Conservation (phyloP, 2,329 filamentous ascomycete species). For the Ophiocordyceps sinensis region DNA sequence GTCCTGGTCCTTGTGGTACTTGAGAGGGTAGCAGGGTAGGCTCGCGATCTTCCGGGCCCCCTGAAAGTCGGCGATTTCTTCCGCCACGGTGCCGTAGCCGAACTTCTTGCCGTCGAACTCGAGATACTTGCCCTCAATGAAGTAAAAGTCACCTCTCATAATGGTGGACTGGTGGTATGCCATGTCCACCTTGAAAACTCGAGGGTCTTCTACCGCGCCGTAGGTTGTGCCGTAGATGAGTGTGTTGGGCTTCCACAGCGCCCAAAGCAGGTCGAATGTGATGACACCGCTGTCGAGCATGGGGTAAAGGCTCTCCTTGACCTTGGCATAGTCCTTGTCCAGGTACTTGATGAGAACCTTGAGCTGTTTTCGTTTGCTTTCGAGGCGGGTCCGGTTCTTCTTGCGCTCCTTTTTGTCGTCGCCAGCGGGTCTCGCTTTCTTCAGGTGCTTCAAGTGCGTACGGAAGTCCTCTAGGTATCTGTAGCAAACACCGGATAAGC, state of each 20-base stretch:
- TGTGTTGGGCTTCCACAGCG: conserved; percentile 75
- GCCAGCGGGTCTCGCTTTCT: conserved; percentile 34
- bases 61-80: conserved; percentile 61
- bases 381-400: conserved; percentile 43
- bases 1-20: conserved; percentile 62
- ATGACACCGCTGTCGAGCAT: conserved; percentile 72
- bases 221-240: conserved; percentile 68
- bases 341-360: conserved; percentile 63
- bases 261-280: conserved; percentile 81
- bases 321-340: conserved; percentile 66
- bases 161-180: conserved; percentile 56
- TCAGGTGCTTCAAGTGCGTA: conserved; percentile 47
- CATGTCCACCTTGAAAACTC: conserved; percentile 69
- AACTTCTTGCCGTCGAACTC: conserved; percentile 83
- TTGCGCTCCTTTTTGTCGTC: conserved; percentile 41
- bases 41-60: conserved; percentile 72
- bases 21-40: conserved; percentile 60
- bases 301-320: conserved; percentile 64
- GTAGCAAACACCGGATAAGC: too few relatives aligned
- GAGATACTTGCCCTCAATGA: conserved; percentile 64
- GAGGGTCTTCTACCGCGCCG: conserved; percentile 58
- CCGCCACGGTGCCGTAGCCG: conserved; percentile 56
- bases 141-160: conserved; percentile 61
- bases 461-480: conserved; percentile 69
- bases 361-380: conserved; percentile 47